Base-by-base conservation (phyloP, 495 filamentous ascomycete species). In the Xylaria longipes region DNA sequence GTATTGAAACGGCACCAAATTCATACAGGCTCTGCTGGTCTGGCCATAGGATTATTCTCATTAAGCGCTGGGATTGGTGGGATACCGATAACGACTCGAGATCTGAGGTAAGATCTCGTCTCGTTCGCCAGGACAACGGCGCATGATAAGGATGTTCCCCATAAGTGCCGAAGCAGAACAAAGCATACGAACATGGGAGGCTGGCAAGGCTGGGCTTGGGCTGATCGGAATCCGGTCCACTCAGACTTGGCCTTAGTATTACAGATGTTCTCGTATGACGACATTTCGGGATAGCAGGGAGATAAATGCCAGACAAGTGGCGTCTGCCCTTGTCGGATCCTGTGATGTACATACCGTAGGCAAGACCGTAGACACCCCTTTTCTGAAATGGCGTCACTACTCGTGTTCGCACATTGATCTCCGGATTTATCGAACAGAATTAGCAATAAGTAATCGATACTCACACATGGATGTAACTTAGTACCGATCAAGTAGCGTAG, bases 181-280 rank as follows among this genome's bases (percentile, higher is more conserved):
- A 54, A 54, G 25, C 50, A 58, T 35, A 58, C 4, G 0, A 35
- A 27, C 39, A 67, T 11, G 20, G 29, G 48, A 56, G 39, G 35
- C 65, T 48, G 52, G 37, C n/a, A 60, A 31, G 54, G 66, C 52
- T 69, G 35, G 54, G 29, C 27, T 69, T 69, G 35, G 54, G 29
- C 27, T 69, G 37, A 60, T 48, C 54, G 66, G 25, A 69, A 69
- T 41, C 56, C 33, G 54, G 60, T 6, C 60, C 37, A 65, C 33
- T 50, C 63, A 37, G 43, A 65, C 43, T 11, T 43, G 60, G 37
- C 37, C 35, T 41, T 11, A 25, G 54, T 46, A 46, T 58, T 35
- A 58, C 52, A 35, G 66, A 48, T 61, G 31, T 60, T 60, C 56
- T 69, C 66, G 66, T 69, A 69, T 69, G 66, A 69, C 66, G 66